Conservation (phyloP, 1,284 basidiomycete species). For the Bjerkandera adusta region DNA sequence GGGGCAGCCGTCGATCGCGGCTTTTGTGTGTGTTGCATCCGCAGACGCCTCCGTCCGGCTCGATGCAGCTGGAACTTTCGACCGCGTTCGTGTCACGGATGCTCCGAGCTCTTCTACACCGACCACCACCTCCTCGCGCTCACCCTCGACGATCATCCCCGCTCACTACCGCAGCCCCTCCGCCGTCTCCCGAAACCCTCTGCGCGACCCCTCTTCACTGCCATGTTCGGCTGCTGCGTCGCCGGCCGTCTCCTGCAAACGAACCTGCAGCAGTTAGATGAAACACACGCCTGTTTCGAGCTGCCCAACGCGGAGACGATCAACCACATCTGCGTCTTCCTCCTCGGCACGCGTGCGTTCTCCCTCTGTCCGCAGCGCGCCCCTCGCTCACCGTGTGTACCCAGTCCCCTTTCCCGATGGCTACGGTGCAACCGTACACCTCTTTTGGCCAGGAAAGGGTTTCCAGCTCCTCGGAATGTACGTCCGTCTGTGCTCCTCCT, state of each 20-base stretch:
- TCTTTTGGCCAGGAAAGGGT: conserved; percentile 86
- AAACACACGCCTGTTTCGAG: conserved; percentile 84
- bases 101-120: too few relatives aligned
- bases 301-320: conserved; percentile 75
- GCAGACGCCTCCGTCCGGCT: too few relatives aligned
- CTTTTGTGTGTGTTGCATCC: too few relatives aligned
- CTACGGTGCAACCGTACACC: conserved; percentile 87
- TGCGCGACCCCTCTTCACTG: too few relatives aligned
- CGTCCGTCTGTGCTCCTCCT: conserved; percentile 29
- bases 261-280: conserved; percentile 74
- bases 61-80: too few relatives aligned
- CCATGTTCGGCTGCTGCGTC: conserved; percentile 74
- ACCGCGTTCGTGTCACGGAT: too few relatives aligned
- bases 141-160: too few relatives aligned
- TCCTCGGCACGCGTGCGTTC: conserved; percentile 74
- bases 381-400: background rate
- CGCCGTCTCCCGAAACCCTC: too few relatives aligned
- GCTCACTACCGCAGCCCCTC: too few relatives aligned
- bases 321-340: conserved; percentile 89
- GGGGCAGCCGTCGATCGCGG: too few relatives aligned
- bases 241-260: conserved; percentile 78
- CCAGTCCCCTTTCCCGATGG: conserved; percentile 85
- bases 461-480: conserved; percentile 89
- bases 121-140: too few relatives aligned
- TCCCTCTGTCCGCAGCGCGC: background rate